Base-by-base conservation (phyloP, 768 basidiomycete genomes). In the Podaxis sp. region DNA sequence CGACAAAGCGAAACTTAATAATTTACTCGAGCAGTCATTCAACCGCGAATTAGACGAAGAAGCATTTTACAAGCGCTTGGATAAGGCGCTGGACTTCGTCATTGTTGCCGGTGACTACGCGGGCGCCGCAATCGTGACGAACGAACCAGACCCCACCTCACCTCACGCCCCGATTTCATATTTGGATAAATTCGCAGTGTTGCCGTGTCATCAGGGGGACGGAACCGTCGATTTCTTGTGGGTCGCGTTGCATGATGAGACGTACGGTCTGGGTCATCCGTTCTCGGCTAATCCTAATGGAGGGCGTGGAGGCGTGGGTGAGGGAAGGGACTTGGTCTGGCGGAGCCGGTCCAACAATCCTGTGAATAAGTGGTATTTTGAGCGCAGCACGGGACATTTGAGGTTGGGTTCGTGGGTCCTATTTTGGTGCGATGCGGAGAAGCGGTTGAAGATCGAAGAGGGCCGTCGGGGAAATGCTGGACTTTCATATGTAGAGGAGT, bases 321-420 rank as follows among this genome's bases (percentile, higher is more conserved):
- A 90, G 72, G 95, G 96, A n/a, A 82, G 87, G 49, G 97, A 99
- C 71, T 83, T 99, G 63, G 95, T 99, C 41, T 99, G 97, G 97
- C 86, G 97, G 51, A 91, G 89, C 72, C 84, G 97, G 59, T 82
- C 90, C 6, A 84, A 97, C 76, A 99, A 99, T 74, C 96, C 95
- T 0, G 87, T 99, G 61, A 99, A 99, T 78, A 96, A 95, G 76
- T 99, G 97, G 97, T 99, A 99, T 77, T 98, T 94, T 67, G 97
- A 99, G 71, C 87, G 97, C 37, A 92, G 90, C 72, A 90, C 89
- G 20, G 97, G 97, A 20, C 96, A 98, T 76, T 65, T 95, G 41
- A 84, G 92, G 66, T 84, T 90, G 80, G 90, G 89, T 11, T 79
- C 87, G 26, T 99, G 96, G 93, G 87, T 94, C 50, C 74, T 99